Evolutionary conservation across 768 basidiomycete species (phyloP), one percentile per base, ranked within the genome.

Genomic region (Tricholoma matsutake): DNA sequence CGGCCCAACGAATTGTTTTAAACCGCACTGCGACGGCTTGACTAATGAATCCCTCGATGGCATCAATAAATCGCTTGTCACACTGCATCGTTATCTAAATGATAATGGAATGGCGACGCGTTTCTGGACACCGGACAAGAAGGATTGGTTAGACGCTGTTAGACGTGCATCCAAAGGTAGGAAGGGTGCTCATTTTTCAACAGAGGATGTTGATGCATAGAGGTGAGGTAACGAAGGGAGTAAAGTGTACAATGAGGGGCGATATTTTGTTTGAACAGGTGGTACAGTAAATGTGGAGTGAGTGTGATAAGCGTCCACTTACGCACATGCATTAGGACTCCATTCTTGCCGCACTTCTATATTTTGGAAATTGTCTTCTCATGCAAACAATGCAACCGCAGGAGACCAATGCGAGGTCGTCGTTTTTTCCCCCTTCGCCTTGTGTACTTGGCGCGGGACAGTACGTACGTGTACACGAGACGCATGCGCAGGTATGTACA

Each of bases 121-220:
- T 14, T 79, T 80, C 57, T 78, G n/a, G n/a, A n/a, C n/a, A n/a
- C n/a, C n/a, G 73, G 71, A 77, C 72, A 79, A 66, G 73, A 76
- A 63, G 75, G 11, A 58, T 61, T 16, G 74, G 72, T 14, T 63
- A 71, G 34, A 75, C 76, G 58, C n/a, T n/a, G n/a, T n/a, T n/a
- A n/a, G n/a, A n/a, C n/a, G n/a, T 77, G 11, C 56, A 59, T 25
- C 78, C 78, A 1, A 76, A 74, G 52, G 57, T 73, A 2, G 78
- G 79, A 1, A 64, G 78, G 6, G 75, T 77, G 5, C 67, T 81
- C 25, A 69, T 79, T 9, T 79, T 79, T 56, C 79, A 81, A 59
- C 78, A 79, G 59, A 64, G 75, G 11, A 73, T 74, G 72, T 67
- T 81, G 7, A 57, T 76, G 11, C 78, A 80, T 57, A 78, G 78